Conservation (phyloP, 257 asterid genomes). For the Nicotiana tabacum region DNA sequence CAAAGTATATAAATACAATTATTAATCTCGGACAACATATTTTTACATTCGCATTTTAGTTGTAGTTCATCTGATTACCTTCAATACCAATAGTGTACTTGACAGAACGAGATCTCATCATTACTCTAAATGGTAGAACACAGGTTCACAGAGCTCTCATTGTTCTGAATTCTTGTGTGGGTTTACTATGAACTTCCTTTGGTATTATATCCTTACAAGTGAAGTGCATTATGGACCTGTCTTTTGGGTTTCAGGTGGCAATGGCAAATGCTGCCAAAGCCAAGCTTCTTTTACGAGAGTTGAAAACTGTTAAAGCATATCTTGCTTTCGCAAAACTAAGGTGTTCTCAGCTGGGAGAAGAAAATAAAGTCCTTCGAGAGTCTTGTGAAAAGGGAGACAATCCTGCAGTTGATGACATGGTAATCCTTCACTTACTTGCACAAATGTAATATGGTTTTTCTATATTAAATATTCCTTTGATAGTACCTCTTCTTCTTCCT, state of each 20-base stretch:
- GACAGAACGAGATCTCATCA: neutral
- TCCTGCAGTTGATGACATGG: constrained; percentile 93
- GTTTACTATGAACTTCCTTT: neutral
- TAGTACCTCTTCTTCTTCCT: neutral
- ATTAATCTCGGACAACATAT: neutral
- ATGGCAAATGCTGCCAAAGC: constrained; percentile 98
- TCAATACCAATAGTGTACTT: neutral
- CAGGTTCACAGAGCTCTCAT: neutral
- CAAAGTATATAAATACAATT: neutral
- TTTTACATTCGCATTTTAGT: neutral
- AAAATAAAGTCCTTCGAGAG: constrained; percentile 74
- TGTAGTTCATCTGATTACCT: neutral
- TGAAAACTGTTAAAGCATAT: constrained; percentile 83
- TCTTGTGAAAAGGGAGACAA: constrained; percentile 65
- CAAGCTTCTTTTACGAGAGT: constrained; percentile 81
- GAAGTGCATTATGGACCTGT: constrained; percentile 22
- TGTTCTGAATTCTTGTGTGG: neutral
- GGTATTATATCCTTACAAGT: constrained; percentile 14
- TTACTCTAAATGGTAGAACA: neutral
- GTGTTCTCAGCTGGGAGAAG: constrained; percentile 87
- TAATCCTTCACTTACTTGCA: constrained; percentile 7
- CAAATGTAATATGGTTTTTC: neutral
- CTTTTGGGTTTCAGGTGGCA: constrained; percentile 58
- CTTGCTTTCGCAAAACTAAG: constrained; percentile 72
- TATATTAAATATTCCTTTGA: neutral